Conservation (phyloP, 495 filamentous ascomycete genomes). For the Corynascus novoguineensis region DNA sequence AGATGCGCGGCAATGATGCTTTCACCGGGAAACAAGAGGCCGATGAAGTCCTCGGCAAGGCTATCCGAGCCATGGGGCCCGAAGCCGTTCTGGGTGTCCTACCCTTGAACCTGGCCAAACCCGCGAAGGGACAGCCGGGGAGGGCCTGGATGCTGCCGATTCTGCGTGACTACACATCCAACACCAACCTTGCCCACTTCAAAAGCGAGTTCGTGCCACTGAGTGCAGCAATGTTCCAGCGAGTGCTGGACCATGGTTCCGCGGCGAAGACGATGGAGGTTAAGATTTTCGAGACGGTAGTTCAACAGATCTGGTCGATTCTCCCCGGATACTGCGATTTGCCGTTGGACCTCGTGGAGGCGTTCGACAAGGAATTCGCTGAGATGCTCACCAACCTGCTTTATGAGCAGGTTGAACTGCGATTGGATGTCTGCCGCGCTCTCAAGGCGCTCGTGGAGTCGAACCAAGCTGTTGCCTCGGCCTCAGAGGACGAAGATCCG, state of each 20-base stretch:
- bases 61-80: constrained; percentile 83
- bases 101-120: constrained; percentile 76
- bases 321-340: constrained; percentile 95
- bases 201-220: constrained; percentile 77
- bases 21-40: constrained; percentile 95
- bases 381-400: constrained; percentile 86
- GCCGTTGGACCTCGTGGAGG: constrained; percentile 68
- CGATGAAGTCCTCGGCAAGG: constrained; percentile 79
- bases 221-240: constrained; percentile 85
- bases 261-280: constrained; percentile 85
- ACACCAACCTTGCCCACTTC: constrained; percentile 83
- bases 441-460: constrained; percentile 85
- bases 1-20: constrained; percentile 79
- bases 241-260: constrained; percentile 69
- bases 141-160: constrained; percentile 93
- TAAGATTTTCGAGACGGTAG: constrained; percentile 95
- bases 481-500: constrained; percentile 56
- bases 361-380: constrained; percentile 85
- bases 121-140: constrained; percentile 68
- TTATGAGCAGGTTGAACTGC: constrained; percentile 83
- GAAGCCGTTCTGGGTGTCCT: constrained; percentile 71
- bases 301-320: constrained; percentile 91
- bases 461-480: constrained; percentile 69
- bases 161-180: constrained; percentile 74
- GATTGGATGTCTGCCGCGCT: constrained; percentile 77